Evolutionary conservation across 176 grass and related monocot genomes (phyloP), one percentile per base, ranked within the genome.

Genomic region (Aegilops bicornis): DNA sequence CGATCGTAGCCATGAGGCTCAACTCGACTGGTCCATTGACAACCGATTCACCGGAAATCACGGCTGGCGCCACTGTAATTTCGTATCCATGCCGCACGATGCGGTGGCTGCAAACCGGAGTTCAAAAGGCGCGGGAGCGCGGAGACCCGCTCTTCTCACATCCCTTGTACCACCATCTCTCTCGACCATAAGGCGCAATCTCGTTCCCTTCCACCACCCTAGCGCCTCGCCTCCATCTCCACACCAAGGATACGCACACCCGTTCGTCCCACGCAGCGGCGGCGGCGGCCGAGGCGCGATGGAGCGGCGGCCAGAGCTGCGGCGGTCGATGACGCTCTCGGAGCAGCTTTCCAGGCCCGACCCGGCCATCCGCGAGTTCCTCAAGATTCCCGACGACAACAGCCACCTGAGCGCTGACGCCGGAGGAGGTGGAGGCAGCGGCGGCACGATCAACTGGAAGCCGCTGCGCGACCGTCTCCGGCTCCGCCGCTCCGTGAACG

Each of bases 381-480:
- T 90, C 69, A 85, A 73, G 79, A 63, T 92, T 22, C 83, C 87
- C 16, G 79, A 73, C 33, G 84, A 78, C 37, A 75, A 47, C 17
- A 76, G 60, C 61, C 56, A 78, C 32, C 48, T 5, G 25, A 69
- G 50, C 50, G 50, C 16, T 19, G 50, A 40, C 23, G 22, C 22
- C 5, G 20, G 25, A 16, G 52, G 17, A 33, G 45, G 37, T 0
- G 70, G 24, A 10, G 13, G 23, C 5, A 40, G 58, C 22, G 17
- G 72, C 3, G 86, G 87, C 12, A 77, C 81, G 81, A 86, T 84
- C 13, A 93, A 77, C 23, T 88, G 95, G 92, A 97, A 92, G 82
- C 88, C 84, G 27, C 83, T 97, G 69, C 88, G 90, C 6, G 95
- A 95, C 79, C 78, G 89, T 22, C 77, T 97, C 37, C 87, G 87